phyloP scores from a whole-genome alignment of 208 protist species.

The Leishmania arabica region DNA sequence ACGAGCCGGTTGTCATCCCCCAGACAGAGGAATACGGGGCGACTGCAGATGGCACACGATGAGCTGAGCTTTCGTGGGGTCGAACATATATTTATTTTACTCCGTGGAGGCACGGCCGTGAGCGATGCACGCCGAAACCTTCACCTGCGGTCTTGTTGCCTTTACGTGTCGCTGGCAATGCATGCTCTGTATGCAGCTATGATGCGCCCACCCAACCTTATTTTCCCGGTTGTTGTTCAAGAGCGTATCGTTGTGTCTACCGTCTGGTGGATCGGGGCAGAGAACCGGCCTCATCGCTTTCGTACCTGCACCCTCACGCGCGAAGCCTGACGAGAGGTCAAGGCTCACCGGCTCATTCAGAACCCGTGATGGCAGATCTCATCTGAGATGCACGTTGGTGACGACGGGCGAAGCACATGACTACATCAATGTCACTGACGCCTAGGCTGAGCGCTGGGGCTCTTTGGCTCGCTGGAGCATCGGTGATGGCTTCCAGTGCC shows the following conservation, averaged over 20 bases:
- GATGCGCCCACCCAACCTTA: background rate
- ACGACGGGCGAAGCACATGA: background rate
- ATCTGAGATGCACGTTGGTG: background rate
- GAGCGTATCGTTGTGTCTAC: constrained; percentile 1
- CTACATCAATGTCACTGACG: background rate
- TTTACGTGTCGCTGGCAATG: no score
- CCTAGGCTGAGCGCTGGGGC: background rate
- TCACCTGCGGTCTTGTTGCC: no score
- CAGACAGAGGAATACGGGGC: background rate
- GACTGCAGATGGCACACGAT: background rate
- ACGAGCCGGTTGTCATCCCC: constrained; percentile 3
- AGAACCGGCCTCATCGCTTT: background rate
- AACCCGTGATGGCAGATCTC: constrained; percentile 5
- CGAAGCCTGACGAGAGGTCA: background rate
- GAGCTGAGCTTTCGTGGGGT: background rate
- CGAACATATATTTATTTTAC: no score
- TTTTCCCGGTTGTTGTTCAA: background rate
- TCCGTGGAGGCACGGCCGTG: background rate
- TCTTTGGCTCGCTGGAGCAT: background rate
- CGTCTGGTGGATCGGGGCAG: background rate
- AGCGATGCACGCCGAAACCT: background rate
- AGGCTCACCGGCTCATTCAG: background rate
- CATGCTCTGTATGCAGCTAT: background rate
- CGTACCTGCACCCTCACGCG: constrained; percentile 6
- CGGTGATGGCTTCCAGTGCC: background rate